A percentile compares a stretch with the other conserved stretches of the same genome.
Conservation (phyloP, 2,329 filamentous ascomycete genomes). For the Zymoseptoria tritici region DNA sequence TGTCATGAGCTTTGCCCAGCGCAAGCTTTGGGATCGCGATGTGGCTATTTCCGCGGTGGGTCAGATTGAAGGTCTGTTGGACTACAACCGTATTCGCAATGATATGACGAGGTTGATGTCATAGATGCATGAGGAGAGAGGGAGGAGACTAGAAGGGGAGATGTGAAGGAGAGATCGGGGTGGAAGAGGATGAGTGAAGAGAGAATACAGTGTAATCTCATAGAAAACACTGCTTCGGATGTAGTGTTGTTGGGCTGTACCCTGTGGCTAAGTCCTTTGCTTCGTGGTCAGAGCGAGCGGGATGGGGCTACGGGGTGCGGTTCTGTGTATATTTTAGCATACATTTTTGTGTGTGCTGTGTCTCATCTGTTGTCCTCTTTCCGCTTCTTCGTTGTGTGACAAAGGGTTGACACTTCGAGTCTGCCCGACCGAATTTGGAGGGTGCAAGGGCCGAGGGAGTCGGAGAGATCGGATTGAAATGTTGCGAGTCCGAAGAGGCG, state of each 20-base stretch:
- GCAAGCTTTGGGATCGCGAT: constrained; percentile 96
- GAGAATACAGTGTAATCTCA: constrained; percentile 18
- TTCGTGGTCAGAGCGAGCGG: background rate
- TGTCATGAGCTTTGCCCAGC: constrained; percentile 91
- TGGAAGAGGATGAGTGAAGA: constrained; percentile 4
- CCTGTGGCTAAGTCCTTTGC: background rate
- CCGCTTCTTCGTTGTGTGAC: background rate
- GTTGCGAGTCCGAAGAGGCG: too few species aligned
- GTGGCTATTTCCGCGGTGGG: constrained; percentile 89
- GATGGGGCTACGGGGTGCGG: background rate
- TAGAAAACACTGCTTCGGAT: constrained; percentile 9
- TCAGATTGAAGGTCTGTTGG: constrained; percentile 73
- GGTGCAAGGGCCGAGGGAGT: too few species aligned
- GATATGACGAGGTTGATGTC: constrained; percentile 75
- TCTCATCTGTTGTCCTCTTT: background rate
- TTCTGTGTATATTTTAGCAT: background rate
- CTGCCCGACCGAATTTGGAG: too few species aligned
- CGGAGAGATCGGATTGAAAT: too few species aligned
- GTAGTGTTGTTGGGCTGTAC: background rate
- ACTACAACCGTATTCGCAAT: constrained; percentile 71
- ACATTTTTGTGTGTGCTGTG: background rate
- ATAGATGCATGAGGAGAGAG: constrained; percentile 20
- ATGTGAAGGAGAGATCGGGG: background rate
- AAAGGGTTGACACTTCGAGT: too few species aligned
- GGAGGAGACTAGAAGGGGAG: background rate